A percentile compares a stretch with the other conserved stretches of the same genome.
Conservation (phyloP, 2,329 filamentous ascomycete species). For the Nothopassalora personata region DNA sequence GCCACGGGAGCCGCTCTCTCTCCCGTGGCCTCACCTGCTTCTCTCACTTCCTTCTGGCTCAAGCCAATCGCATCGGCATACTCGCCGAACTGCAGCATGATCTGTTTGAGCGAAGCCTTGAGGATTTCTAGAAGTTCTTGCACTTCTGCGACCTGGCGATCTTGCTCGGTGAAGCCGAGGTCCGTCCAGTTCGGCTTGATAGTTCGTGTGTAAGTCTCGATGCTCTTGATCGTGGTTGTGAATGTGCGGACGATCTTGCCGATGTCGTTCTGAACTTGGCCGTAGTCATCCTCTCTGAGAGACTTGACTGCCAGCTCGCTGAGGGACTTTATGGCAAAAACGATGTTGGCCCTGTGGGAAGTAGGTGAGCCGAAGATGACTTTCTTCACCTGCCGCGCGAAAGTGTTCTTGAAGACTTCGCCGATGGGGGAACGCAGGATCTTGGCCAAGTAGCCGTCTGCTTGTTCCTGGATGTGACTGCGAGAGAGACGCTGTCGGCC, state of each 20-base stretch:
- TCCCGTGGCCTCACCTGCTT: conserved; percentile 58
- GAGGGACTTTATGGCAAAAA: conserved; percentile 65
- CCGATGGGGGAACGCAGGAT: conserved; percentile 54
- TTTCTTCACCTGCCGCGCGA: conserved; percentile 58
- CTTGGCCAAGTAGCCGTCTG: conserved; percentile 39
- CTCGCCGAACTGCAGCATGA: conserved; percentile 67
- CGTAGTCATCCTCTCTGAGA: conserved; percentile 74
- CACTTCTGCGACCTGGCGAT: conserved; percentile 57
- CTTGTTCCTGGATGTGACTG: conserved; percentile 44
- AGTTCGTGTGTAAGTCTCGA: conserved; percentile 61
- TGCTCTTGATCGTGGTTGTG: conserved; percentile 60
- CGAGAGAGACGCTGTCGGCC: conserved; percentile 51
- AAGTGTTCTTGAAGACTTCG: conserved; percentile 64
- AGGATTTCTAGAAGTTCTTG: conserved; percentile 62
- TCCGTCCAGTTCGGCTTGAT: conserved; percentile 76
- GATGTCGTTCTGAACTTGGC: conserved; percentile 79
- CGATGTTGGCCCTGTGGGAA: conserved; percentile 61
- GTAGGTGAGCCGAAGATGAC: conserved; percentile 68
- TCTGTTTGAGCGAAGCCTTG: conserved; percentile 57
- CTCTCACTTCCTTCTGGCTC: conserved; percentile 62
- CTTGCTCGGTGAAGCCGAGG: conserved; percentile 47
- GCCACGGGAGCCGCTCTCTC: background rate
- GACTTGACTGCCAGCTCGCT: conserved; percentile 62
- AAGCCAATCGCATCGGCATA: conserved; percentile 69
- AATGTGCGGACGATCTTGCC: conserved; percentile 67